Conservation (phyloP, 768 basidiomycete species). For the Clathrus columnatus region DNA sequence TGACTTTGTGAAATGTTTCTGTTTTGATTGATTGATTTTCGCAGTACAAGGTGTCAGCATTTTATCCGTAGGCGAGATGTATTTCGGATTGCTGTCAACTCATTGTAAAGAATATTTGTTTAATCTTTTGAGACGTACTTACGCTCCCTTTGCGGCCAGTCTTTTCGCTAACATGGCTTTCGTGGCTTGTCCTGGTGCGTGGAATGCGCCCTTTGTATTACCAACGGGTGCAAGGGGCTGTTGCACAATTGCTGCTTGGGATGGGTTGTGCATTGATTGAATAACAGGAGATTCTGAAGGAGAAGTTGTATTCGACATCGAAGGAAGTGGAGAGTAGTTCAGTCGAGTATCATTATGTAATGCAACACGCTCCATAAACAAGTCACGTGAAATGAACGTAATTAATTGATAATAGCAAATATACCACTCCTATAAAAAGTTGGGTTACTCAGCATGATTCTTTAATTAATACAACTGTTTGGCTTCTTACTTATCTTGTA, state of each 20-base stretch:
- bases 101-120: conserved; percentile 11
- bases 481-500: too few species aligned
- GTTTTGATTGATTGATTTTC: conserved; percentile 84
- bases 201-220: conserved; percentile 43
- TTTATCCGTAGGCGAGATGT: conserved; percentile 90
- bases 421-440: too few species aligned
- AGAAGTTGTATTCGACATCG: conserved; percentile 48
- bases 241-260: conserved; percentile 67
- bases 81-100: conserved; percentile 65
- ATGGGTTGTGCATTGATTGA: conserved; percentile 80
- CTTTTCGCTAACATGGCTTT: conserved; percentile 91
- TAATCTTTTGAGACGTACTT: conserved; percentile 26
- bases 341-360: background rate
- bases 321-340: conserved; percentile 10
- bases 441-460: too few species aligned
- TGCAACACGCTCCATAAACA: background rate
- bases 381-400: background rate
- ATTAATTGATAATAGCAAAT: background rate
- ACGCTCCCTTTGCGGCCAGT: conserved; percentile 77
- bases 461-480: too few species aligned
- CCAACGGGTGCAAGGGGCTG: conserved; percentile 76
- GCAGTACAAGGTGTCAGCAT: conserved; percentile 90
- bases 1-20: conserved; percentile 89
- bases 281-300: conserved; percentile 65
- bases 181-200: conserved; percentile 68